phyloP scores from a whole-genome alignment of 2,329 filamentous ascomycete genomes.

The Zopfia rhizophila region DNA sequence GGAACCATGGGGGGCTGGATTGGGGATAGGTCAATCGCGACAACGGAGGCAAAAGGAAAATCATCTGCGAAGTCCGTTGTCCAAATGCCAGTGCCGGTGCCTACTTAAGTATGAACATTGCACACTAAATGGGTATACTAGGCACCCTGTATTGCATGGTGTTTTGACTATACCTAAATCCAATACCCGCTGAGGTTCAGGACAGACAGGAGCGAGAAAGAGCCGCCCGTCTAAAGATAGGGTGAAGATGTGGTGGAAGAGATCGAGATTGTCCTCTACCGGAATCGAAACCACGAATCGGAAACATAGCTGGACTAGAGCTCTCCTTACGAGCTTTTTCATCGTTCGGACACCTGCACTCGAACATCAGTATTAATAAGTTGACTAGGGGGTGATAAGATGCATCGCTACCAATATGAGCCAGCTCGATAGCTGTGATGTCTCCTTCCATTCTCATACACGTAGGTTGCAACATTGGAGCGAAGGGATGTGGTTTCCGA shows the following conservation, averaged over 20 bases:
- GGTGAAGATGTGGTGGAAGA: conserved; percentile 6
- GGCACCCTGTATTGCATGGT: not conserved
- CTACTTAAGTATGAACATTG: conserved; percentile 24
- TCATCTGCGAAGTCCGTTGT: conserved; percentile 30
- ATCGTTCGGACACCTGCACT: too few relatives aligned
- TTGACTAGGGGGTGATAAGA: too few relatives aligned
- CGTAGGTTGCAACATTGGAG: too few relatives aligned
- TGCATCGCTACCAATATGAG: too few relatives aligned
- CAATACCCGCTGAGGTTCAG: not conserved
- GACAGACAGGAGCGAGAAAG: conserved; percentile 9
- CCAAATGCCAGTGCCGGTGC: conserved; percentile 30
- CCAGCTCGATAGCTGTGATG: too few relatives aligned
- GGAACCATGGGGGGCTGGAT: conserved; percentile 28
- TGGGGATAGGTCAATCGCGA: conserved; percentile 42
- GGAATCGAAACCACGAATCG: too few relatives aligned
- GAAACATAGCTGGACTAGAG: too few relatives aligned
- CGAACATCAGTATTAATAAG: too few relatives aligned
- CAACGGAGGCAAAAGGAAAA: conserved; percentile 32
- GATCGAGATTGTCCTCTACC: too few relatives aligned
- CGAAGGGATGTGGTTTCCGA: too few relatives aligned
- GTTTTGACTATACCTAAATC: not conserved
- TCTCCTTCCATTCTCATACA: too few relatives aligned
- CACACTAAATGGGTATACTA: not conserved
- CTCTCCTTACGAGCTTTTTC: too few relatives aligned
- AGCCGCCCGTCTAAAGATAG: conserved; percentile 2